Evolutionary conservation across 305 asterid species (phyloP), one percentile per base, ranked within the genome.

Genomic region (Striga hermonthica): DNA sequence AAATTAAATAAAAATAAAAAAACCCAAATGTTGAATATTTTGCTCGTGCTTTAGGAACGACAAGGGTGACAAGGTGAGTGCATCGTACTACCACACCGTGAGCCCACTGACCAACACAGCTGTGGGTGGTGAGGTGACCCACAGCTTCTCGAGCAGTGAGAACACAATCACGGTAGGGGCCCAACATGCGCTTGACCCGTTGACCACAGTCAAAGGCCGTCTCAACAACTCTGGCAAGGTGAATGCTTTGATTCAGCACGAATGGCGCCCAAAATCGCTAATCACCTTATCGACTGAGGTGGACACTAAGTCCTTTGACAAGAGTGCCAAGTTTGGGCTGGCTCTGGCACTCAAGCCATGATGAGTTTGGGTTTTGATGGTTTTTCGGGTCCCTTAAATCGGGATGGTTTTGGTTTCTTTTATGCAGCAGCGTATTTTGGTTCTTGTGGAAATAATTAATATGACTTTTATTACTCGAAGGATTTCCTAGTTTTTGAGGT

Each of bases 221-320:
- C 57, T 80, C 34, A 79, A 84, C 78, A 84, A 80, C 70, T 67
- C 28, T 6, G 88, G 91, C 43, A 80, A 68, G 76, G 83, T 79
- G 7, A 79, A 66, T 70, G 84, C 88, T 50, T 67, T 82, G 66
- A 72, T 82, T 71, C 86, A 84, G 73, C 88, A 84, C 35, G 86
- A 82, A 65, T 84, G 88, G 91, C 91, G 88, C 66, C 91, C 86
- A 5, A 82, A 80, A 71, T 84, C 91, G 3, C 83, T 80, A 34
- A 61, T 82, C 69, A 84, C 82, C 45, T 12, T 84, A 41, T 82
- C 91, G 2, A 67, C 81, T 14, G 91, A 84, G 53, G 85, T 84
- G 49, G 86, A 80, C 73, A 74, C 88, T 52, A 84, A 80, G 71
- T 67, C 84, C 5, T 66, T 80, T 0, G 88, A 84, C 74, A 80